A percentile compares a stretch with the other conserved stretches of the same genome.
These are phyloP conservation scores for Abrus pulchellus DNA, from an alignment of 306 rosid genomes.

Conservation along the genomic window DNA sequence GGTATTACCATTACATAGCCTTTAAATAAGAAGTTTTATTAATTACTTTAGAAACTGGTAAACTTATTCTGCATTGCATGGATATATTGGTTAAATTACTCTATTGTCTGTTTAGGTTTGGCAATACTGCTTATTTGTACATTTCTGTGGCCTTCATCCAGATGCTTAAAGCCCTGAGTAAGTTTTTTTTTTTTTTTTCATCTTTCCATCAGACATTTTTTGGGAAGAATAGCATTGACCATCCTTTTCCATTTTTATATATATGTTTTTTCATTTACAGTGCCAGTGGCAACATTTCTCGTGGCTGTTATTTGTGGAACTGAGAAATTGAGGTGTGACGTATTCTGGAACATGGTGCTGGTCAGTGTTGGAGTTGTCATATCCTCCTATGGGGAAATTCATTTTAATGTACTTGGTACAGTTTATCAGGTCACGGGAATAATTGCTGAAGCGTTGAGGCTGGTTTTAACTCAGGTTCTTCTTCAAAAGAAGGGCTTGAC, in stretches of 20 bases:
- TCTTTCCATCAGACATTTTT: conserved; percentile 27
- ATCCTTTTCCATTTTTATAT: conserved; percentile 2
- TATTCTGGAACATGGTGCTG: conserved; percentile 93
- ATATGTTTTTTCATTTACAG: conserved; percentile 58
- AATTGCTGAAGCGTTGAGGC: conserved; percentile 96
- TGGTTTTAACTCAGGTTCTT: conserved; percentile 98
- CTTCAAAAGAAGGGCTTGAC: conserved; percentile 97
- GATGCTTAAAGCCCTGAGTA: conserved; percentile 99
- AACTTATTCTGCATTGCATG: conserved; percentile 20
- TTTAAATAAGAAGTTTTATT: not conserved
- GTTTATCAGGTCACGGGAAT: conserved; percentile 96
- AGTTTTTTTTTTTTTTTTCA: conserved; percentile 40
- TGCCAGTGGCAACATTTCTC: conserved; percentile 97
- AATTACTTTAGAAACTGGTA: conserved; percentile 19
- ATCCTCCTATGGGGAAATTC: conserved; percentile 98
- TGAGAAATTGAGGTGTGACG: conserved; percentile 94
- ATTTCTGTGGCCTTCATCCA: conserved; percentile 99
- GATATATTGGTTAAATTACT: conserved; percentile 9
- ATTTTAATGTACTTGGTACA: conserved; percentile 95
- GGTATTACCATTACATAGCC: not conserved
- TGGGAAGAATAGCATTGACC: conserved; percentile 17
- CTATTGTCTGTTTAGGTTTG: conserved; percentile 71
- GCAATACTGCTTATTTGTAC: conserved; percentile 95
- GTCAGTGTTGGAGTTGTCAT: conserved; percentile 99
- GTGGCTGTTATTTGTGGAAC: conserved; percentile 90